Evolutionary conservation across 2,329 filamentous ascomycete species (phyloP).

Genomic region (Neurospora crassa): DNA sequence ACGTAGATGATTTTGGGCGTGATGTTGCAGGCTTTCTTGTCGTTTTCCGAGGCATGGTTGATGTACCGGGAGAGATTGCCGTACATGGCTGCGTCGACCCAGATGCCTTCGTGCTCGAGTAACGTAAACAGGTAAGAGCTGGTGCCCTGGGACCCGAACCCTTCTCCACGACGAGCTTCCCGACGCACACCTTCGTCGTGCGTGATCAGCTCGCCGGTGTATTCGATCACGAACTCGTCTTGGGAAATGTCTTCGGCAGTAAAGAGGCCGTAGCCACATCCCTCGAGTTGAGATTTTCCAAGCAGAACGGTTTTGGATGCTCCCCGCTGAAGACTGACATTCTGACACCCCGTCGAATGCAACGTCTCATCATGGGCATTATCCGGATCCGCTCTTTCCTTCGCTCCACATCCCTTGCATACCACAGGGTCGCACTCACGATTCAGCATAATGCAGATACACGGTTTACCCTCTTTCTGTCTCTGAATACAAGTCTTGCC

Average conservation of each 20-base stretch:
- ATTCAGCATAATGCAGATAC: conserved; percentile 62
- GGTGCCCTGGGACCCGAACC: conserved; percentile 52
- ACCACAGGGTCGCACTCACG: conserved; percentile 74
- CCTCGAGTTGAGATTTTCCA: conserved; percentile 58
- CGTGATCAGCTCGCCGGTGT: conserved; percentile 68
- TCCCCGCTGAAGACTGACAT: conserved; percentile 62
- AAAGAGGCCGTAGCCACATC: conserved; percentile 67
- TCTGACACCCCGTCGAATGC: conserved; percentile 54
- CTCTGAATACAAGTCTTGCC: conserved; percentile 51
- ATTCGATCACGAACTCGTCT: conserved; percentile 72
- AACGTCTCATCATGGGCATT: conserved; percentile 51
- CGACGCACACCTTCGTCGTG: conserved; percentile 60
- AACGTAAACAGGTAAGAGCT: conserved; percentile 57
- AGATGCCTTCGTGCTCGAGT: conserved; percentile 49
- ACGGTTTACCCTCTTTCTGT: conserved; percentile 47
- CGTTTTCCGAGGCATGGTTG: conserved; percentile 56
- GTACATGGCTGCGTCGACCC: conserved; percentile 66
- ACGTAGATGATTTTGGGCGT: conserved; percentile 59
- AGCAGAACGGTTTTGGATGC: conserved; percentile 56
- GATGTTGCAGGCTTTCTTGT: conserved; percentile 48
- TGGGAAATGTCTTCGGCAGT: conserved; percentile 56
- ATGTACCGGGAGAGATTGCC: conserved; percentile 79
- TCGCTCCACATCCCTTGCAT: conserved; percentile 61
- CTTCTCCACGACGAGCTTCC: conserved; percentile 49
- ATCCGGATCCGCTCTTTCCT: conserved; percentile 58